Base-by-base conservation (phyloP, 345 rosid species). In the Trapa bicornis region DNA sequence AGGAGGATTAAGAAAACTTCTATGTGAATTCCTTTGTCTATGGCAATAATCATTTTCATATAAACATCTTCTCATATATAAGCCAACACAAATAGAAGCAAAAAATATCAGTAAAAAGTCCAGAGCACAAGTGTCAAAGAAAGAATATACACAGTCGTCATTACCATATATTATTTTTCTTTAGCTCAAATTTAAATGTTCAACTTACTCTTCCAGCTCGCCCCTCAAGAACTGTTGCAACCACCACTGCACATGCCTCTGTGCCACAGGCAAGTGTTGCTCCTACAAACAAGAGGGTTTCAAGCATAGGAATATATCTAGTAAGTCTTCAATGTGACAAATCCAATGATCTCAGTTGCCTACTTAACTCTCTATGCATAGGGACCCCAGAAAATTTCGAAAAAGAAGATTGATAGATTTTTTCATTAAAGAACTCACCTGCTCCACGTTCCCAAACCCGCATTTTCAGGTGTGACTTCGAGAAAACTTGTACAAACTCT, bases 391-490 rank as follows among this genome's bases (percentile, higher is more conserved):
- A 9, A 15, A n/a, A 53, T 53, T 53, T 53, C 29, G 32, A 11
- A 53, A 22, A 22, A 53, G 12, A 54, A 54, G n/a, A n/a, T 45
- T 5, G 48, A 45, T 11, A 45, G 48, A 45, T 6, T 45, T 0
- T 5, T 1, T 5, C 2, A 1, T 67, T 9, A 11, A 68, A 63
- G 6, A 69, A 68, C 81, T 0, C 66, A 89, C 96, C 96, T 75
- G 98, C 96, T 33, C 99, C 98, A 6, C 97, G 98, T 80, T 95
- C 98, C 99, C 99, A 91, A 29, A 91, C 98, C 53, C 89, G 90
- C 96, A 95, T 91, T 81, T 91, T 95, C 69, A 91, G 80, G 74
- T 85, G 98, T 42, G 90, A 81, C 74, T 76, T 86, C 60, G 99
- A 87, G 57, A 80, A 56, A 64, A 95, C 86, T 82, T 91, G 92